Conservation (phyloP, 768 basidiomycete species). For the Termitomyces sp. region DNA sequence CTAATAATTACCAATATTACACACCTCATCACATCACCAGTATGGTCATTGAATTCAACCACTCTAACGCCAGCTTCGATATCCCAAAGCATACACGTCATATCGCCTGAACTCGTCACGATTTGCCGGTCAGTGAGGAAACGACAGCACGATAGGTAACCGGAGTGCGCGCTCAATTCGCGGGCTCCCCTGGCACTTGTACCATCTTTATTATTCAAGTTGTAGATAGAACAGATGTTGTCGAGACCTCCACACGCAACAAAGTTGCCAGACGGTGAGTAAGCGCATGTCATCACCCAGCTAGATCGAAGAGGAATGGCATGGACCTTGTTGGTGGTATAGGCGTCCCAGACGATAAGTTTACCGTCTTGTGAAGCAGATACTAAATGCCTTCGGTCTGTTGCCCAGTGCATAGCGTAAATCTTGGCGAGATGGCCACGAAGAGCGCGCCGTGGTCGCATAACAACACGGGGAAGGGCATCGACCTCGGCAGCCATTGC, state of each 20-base stretch:
- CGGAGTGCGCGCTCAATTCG: constrained; percentile 95
- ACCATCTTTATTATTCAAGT: constrained; percentile 77
- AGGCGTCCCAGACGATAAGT: constrained; percentile 99
- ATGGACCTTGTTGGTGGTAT: constrained; percentile 99
- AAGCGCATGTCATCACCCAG: constrained; percentile 99
- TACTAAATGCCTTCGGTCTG: constrained; percentile 94
- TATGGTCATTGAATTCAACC: constrained; percentile 99
- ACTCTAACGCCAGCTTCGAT: constrained; percentile 96
- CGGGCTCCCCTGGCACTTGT: constrained; percentile 82
- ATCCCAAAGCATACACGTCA: constrained; percentile 99
- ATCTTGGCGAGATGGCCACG: constrained; percentile 99
- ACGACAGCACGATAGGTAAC: constrained; percentile 96
- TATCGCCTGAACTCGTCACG: constrained; percentile 95
- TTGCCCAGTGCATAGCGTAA: constrained; percentile 99
- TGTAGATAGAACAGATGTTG: constrained; percentile 99
- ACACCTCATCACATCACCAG: constrained; percentile 99
- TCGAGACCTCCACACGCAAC: constrained; percentile 99
- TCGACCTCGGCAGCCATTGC: constrained; percentile 99
- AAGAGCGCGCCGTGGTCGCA: constrained; percentile 92
- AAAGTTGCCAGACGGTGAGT: constrained; percentile 93
- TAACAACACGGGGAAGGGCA: constrained; percentile 90
- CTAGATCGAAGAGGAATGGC: constrained; percentile 96
- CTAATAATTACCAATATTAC: constrained; percentile 14
- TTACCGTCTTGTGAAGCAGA: constrained; percentile 99
- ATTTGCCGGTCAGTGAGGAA: constrained; percentile 99